phyloP scores from a whole-genome alignment of 192 early-diverging fungal genomes.

The Coemansia sp. region DNA sequence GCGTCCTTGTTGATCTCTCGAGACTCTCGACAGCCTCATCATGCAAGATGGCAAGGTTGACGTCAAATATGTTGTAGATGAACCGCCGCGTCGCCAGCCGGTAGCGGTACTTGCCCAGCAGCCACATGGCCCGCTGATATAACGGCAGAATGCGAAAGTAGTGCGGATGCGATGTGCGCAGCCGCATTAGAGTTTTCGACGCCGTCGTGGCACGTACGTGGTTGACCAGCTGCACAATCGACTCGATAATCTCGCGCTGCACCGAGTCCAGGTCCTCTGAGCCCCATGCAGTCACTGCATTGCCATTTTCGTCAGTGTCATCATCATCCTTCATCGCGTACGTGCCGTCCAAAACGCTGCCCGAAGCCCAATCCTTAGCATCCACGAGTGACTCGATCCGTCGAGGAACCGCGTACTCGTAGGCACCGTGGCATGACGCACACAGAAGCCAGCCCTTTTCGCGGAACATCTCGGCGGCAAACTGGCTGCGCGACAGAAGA shows the following conservation, averaged over 20 bases:
- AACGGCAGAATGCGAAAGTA: constrained; percentile 46
- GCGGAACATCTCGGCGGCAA: constrained; percentile 47
- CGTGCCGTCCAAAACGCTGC: constrained; percentile 31
- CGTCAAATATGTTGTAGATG: constrained; percentile 50
- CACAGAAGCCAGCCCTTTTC: constrained; percentile 48
- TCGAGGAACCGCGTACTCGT: constrained; percentile 47
- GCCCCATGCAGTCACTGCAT: background rate
- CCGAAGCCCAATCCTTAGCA: constrained; percentile 36
- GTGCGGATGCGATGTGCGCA: constrained; percentile 52
- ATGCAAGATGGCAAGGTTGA: constrained; percentile 39
- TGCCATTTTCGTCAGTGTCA: constrained; percentile 9
- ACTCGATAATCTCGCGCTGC: constrained; percentile 48
- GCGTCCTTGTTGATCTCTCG: background rate
- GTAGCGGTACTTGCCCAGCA: constrained; percentile 51
- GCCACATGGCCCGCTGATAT: constrained; percentile 32
- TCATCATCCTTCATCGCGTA: constrained; percentile 17
- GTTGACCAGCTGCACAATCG: constrained; percentile 45
- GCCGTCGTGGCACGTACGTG: constrained; percentile 42
- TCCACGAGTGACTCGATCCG: constrained; percentile 35
- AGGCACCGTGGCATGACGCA: constrained; percentile 43
- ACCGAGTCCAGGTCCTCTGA: constrained; percentile 44
- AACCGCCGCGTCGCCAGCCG: constrained; percentile 42
- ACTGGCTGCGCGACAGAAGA: constrained; percentile 40
- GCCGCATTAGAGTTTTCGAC: constrained; percentile 43
- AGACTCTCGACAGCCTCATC: constrained; percentile 11